A percentile compares a stretch with the other conserved stretches of the same genome.
These are phyloP conservation scores for Nepenthes mirabilis DNA, from an alignment of 148 eudicot genomes.

Conservation along the genomic window DNA sequence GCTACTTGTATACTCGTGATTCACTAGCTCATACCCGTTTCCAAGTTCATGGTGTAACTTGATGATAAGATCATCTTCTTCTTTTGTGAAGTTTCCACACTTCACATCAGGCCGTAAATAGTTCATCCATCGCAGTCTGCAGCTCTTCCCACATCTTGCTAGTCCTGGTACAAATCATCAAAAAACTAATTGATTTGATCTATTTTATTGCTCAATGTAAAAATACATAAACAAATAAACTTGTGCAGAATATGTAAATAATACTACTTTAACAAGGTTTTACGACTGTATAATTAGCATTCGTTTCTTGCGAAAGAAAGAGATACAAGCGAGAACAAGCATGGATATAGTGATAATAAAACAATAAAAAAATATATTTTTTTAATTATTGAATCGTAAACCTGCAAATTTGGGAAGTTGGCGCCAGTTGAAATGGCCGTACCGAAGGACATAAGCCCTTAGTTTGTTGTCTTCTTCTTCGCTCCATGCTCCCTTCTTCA, in stretches of 20 bases:
- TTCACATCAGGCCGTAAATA: slow-evolving; percentile 1
- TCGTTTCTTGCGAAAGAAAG: too few relatives aligned
- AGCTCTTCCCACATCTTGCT: slow-evolving; percentile 7
- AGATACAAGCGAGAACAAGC: too few relatives aligned
- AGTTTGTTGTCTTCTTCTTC: slow-evolving; percentile 25
- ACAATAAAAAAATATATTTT: too few relatives aligned
- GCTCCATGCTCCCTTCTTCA: slow-evolving; percentile 27
- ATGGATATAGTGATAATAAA: too few relatives aligned
- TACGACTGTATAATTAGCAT: too few relatives aligned
- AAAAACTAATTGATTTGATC: too few relatives aligned
- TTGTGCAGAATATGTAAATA: too few relatives aligned
- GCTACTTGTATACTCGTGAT: background rate
- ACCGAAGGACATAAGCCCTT: slow-evolving; percentile 12
- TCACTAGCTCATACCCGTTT: background rate
- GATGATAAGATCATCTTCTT: slow-evolving; percentile 8
- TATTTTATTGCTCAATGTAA: too few relatives aligned
- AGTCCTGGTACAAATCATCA: background rate
- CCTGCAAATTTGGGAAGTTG: slow-evolving; percentile 25
- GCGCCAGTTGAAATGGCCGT: slow-evolving; percentile 30
- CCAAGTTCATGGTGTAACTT: slow-evolving; percentile 3
- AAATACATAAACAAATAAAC: too few relatives aligned
- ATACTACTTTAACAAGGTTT: too few relatives aligned
- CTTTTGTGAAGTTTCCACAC: slow-evolving; percentile 4
- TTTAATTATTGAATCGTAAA: background rate
- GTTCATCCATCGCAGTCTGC: slow-evolving; percentile 6